Conservation (phyloP, 305 asterid species). For the Caryopteris hybrid region DNA sequence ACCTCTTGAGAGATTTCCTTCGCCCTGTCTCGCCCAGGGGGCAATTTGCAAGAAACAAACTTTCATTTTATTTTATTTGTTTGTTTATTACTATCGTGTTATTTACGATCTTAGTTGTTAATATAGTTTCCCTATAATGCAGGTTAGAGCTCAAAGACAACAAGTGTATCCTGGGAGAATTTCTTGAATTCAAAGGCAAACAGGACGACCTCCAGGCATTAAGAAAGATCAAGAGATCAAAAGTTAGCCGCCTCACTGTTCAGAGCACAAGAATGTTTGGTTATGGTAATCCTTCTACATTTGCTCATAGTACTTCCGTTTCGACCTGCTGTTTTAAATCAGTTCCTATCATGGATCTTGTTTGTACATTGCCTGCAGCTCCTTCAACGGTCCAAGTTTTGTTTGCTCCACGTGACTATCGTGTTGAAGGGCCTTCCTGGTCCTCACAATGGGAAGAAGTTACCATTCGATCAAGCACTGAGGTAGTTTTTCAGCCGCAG, state of each 20-base stretch:
- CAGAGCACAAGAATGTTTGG: slow-evolving; percentile 73
- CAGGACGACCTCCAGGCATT: slow-evolving; percentile 59
- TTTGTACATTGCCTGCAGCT: slow-evolving; percentile 35
- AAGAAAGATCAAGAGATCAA: slow-evolving; percentile 76
- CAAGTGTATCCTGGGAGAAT: slow-evolving; percentile 68
- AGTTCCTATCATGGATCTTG: not conserved
- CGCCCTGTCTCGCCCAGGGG: too few relatives aligned
- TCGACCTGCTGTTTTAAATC: not conserved
- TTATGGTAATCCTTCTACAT: slow-evolving; percentile 45
- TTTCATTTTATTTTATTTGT: too few relatives aligned
- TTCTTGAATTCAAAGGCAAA: slow-evolving; percentile 77
- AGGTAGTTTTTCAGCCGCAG: slow-evolving; percentile 66
- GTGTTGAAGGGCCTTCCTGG: slow-evolving; percentile 45
- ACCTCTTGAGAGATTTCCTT: too few relatives aligned
- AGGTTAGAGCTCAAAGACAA: slow-evolving; percentile 78
- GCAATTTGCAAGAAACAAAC: too few relatives aligned
- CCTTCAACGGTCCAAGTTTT: slow-evolving; percentile 47
- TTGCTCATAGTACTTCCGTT: not conserved
- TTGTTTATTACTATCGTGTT: not conserved
- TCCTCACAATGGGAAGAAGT: slow-evolving; percentile 58
- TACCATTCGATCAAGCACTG: slow-evolving; percentile 61
- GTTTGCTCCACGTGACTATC: slow-evolving; percentile 66
- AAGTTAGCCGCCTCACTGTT: slow-evolving; percentile 58
- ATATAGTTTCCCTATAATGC: slow-evolving; percentile 18
- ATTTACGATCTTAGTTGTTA: too few relatives aligned